These are phyloP conservation scores for Dactylellina sp. DNA, from an alignment of 2,329 filamentous ascomycete genomes.

Conservation along the genomic window DNA sequence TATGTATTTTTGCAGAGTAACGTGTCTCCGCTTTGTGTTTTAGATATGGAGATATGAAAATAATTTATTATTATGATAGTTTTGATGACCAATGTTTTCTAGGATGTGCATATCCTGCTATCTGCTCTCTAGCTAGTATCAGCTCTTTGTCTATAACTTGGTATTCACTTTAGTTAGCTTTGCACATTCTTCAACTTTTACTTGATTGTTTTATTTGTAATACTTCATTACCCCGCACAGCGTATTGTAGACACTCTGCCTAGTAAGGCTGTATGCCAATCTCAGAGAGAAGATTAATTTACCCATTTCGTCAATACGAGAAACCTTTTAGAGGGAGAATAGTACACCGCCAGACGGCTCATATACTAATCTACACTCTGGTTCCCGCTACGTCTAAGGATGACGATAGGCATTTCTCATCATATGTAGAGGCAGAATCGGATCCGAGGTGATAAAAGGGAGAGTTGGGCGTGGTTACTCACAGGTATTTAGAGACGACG, in stretches of 20 bases:
- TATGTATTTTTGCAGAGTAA: slow-evolving; percentile 6
- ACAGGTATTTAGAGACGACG: not conserved
- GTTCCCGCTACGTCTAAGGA: slow-evolving; percentile 55
- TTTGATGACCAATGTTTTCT: too few species aligned
- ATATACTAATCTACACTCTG: slow-evolving; percentile 10
- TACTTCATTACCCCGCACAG: too few species aligned
- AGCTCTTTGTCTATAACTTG: not conserved
- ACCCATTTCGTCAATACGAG: slow-evolving; percentile 54
- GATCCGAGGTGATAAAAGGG: not conserved
- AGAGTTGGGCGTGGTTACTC: not conserved
- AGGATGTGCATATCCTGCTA: too few species aligned
- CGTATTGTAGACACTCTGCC: too few species aligned
- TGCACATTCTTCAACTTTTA: too few species aligned
- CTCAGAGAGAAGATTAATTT: slow-evolving; percentile 57
- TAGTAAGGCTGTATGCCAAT: too few species aligned
- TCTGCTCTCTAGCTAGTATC: too few species aligned
- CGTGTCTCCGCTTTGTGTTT: not conserved
- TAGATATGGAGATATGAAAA: not conserved
- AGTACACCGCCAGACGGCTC: slow-evolving; percentile 48
- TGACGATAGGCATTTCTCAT: slow-evolving; percentile 56
- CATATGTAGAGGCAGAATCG: slow-evolving; percentile 19
- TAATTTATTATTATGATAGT: not conserved
- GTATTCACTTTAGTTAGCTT: not conserved
- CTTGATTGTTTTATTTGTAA: too few species aligned
- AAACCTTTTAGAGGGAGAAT: slow-evolving; percentile 6